phyloP scores from a whole-genome alignment of 345 rosid genomes.

The Passiflora organensis region DNA sequence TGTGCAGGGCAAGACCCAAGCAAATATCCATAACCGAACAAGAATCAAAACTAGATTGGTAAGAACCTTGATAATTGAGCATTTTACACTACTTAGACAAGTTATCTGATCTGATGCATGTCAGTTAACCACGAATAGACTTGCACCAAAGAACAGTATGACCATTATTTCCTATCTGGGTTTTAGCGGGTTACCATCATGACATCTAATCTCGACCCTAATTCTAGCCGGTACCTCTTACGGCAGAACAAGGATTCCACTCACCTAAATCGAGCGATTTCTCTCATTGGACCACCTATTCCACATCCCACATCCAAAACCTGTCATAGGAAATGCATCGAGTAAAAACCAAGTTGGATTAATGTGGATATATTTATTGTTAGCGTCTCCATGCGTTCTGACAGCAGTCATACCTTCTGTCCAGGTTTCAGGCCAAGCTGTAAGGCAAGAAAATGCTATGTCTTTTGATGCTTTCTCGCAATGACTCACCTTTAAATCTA shows the following conservation, averaged over 20 bases:
- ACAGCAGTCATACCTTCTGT: constrained; percentile 52
- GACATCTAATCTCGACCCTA: neutral
- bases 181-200: too few species aligned
- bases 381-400: neutral
- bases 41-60: too few species aligned
- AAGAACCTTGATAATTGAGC: too few species aligned
- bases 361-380: neutral
- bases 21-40: too few species aligned
- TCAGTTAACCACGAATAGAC: neutral
- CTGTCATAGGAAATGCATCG: constrained; percentile 34
- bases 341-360: constrained; percentile 3
- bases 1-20: too few species aligned
- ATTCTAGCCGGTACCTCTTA: neutral
- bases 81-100: too few species aligned
- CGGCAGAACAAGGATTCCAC: constrained; percentile 9
- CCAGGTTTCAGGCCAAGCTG: constrained; percentile 90
- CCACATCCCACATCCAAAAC: constrained; percentile 99
- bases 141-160: too few species aligned
- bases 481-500: constrained; percentile 89
- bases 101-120: neutral
- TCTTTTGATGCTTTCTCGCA: constrained; percentile 87
- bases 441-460: constrained; percentile 91
- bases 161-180: too few species aligned
- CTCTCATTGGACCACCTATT: constrained; percentile 98
- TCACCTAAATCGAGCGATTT: constrained; percentile 89